A percentile compares a stretch with the other conserved stretches of the same genome.
These are phyloP conservation scores for Drosera capensis DNA, from an alignment of 148 eudicot species.

Conservation along the genomic window DNA sequence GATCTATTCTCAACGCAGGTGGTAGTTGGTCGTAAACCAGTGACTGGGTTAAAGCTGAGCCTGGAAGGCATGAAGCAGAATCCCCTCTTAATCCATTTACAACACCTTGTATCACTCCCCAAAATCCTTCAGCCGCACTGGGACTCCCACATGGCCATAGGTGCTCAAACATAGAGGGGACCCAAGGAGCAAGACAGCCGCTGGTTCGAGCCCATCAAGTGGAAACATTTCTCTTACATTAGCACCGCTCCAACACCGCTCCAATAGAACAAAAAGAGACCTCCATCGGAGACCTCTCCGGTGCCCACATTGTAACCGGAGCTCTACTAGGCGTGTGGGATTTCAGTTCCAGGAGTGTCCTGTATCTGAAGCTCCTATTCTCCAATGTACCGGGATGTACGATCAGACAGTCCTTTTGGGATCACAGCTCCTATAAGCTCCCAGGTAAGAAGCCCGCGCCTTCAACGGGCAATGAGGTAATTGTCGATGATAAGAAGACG, in stretches of 20 bases:
- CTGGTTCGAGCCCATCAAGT: conserved; percentile 96
- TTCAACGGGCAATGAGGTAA: conserved; percentile 15
- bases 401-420: conserved; percentile 91
- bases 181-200: conserved; percentile 99
- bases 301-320: conserved; percentile 92
- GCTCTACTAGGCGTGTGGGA: conserved; percentile 99
- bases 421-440: conserved; percentile 59
- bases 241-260: too few species aligned
- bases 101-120: conserved; percentile 86
- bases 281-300: conserved; percentile 87
- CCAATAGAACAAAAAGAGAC: conserved; percentile 84
- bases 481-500: conserved; percentile 23
- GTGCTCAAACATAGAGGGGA: conserved; percentile 93
- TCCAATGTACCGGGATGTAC: conserved; percentile 97
- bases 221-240: conserved; percentile 95
- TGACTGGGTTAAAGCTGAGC: conserved; percentile 73
- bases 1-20: conserved; percentile 37
- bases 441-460: conserved; percentile 22
- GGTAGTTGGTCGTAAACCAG: conserved; percentile 93
- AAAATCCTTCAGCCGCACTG: conserved; percentile 95
- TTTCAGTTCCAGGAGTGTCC: conserved; percentile 73
- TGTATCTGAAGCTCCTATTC: conserved; percentile 89
- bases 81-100: conserved; percentile 73
- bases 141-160: conserved; percentile 92
- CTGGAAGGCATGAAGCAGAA: conserved; percentile 85